A percentile compares a stretch with the other conserved stretches of the same genome.
These are phyloP conservation scores for Ascocoryne sarcoides DNA, from an alignment of 2,329 filamentous ascomycete genomes.

Conservation along the genomic window DNA sequence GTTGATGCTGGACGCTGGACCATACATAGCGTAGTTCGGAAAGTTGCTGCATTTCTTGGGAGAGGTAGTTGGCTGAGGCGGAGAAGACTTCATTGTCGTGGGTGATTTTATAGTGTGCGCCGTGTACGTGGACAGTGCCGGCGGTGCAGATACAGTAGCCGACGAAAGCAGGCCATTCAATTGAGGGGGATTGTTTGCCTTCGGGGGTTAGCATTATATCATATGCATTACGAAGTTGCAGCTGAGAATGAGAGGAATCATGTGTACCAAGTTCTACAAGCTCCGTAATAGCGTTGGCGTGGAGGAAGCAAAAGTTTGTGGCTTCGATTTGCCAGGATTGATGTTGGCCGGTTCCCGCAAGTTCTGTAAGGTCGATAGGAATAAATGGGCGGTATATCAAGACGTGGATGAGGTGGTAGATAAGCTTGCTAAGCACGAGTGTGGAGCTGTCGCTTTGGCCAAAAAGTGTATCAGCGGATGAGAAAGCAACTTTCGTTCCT, in stretches of 20 bases:
- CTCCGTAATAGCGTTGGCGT: conserved; percentile 81
- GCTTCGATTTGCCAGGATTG: conserved; percentile 91
- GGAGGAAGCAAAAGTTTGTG: conserved; percentile 77
- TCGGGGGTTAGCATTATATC: no score
- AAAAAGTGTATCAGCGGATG: conserved; percentile 54
- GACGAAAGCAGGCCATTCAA: conserved; percentile 81
- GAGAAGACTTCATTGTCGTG: conserved; percentile 40
- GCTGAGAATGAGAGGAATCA: neutral
- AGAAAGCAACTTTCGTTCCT: conserved; percentile 71
- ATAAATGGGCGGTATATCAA: conserved; percentile 81
- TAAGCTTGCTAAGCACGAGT: conserved; percentile 72
- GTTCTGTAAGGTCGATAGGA: conserved; percentile 72
- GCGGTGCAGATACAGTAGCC: conserved; percentile 82
- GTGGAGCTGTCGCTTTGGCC: conserved; percentile 70
- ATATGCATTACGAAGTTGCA: no score
- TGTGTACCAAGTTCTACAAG: conserved; percentile 62
- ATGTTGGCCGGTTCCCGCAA: conserved; percentile 72
- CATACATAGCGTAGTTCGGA: conserved; percentile 66
- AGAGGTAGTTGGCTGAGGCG: conserved; percentile 60
- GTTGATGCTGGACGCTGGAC: conserved; percentile 72
- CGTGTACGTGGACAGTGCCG: conserved; percentile 81
- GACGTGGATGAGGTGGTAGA: conserved; percentile 82
- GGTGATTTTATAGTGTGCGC: conserved; percentile 60
- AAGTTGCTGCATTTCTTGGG: conserved; percentile 71
- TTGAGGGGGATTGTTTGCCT: conserved; percentile 55